Base-by-base conservation (phyloP, 768 basidiomycete genomes). In the Suillus discolor region DNA sequence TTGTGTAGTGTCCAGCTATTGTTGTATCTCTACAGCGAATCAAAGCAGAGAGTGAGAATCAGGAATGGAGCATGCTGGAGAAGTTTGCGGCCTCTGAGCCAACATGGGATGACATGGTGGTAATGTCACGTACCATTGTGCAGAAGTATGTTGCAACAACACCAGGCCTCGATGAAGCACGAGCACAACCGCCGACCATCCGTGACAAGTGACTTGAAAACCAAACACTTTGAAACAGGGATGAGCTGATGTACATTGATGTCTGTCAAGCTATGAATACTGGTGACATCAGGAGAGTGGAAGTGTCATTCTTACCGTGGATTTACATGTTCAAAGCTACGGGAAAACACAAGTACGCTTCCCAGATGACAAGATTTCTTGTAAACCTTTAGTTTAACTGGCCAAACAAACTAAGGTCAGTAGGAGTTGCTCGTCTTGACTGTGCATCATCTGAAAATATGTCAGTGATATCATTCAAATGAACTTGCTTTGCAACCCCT, bases 271-370 rank as follows among this genome's bases (percentile, higher is more conserved):
- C 77, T 3, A 74, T 75, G 71, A 74, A 75, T 38, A 15, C 62
- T 23, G 70, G 74, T 9, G 79, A 79, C 61, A 76, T 81, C 57
- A 77, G 79, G 0, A 67, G 75, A 2, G 69, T 79, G 2, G 77
- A 79, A 63, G 44, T 66, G 1, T 63, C 66, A 3, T 69, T 79
- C 42, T 12, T 69, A 16, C 67, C 66, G 0, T 80, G 78, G 77
- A 71, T 73, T 4, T 63, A 55, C 4, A 66, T 80, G 5, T 79
- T 78, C 71, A 67, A 71, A 44, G 42, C 42, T 16, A 44, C 18
- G 7, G 42, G 42, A 6, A 20, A 44, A 7, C 42, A 44, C 18
- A 75, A 73, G 47, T 75, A 75, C 61, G 63, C 72, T 0, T 62
- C 66, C 23, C 62, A 74, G 66, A 61, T 61, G 4, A 66, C 6